Evolutionary conservation across 306 rosid genomes (phyloP).

Genomic region (Cicer chorassanicum): DNA sequence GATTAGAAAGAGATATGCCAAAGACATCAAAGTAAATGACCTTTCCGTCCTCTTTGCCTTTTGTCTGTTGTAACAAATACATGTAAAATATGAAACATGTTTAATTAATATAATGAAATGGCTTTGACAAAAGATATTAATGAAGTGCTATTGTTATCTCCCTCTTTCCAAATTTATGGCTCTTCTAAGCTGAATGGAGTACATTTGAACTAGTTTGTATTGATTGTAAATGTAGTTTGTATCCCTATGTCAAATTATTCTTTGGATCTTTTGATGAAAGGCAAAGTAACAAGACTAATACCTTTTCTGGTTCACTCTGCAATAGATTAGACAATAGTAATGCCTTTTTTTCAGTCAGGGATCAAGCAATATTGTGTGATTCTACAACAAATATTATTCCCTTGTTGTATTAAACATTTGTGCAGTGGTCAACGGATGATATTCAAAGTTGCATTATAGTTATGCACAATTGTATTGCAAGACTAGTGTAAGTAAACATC

Average conservation of each 20-base stretch:
- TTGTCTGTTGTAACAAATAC: background rate
- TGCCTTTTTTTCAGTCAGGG: background rate
- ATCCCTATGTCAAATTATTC: background rate
- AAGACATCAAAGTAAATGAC: conserved; percentile 7
- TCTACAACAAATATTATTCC: background rate
- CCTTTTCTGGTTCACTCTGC: conserved; percentile 2
- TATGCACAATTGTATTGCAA: too few species aligned
- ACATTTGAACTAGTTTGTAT: conserved; percentile 13
- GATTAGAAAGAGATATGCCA: conserved; percentile 30
- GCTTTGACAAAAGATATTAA: background rate
- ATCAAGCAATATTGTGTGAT: background rate
- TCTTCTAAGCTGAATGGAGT: background rate
- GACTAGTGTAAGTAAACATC: too few species aligned
- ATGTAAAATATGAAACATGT: conserved; percentile 35
- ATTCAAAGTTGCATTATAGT: too few species aligned
- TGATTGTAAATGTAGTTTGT: conserved; percentile 4
- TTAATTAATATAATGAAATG: background rate
- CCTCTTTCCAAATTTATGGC: background rate
- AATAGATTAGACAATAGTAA: background rate
- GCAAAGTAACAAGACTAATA: background rate
- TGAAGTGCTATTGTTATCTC: background rate
- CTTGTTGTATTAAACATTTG: background rate
- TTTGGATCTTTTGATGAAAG: background rate
- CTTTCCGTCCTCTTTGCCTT: conserved; percentile 1
- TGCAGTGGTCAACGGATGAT: background rate